Evolutionary conservation across 1,139 yeast species (phyloP), one percentile per base, ranked within the genome.

Genomic region (Nematodospora anomalae): DNA sequence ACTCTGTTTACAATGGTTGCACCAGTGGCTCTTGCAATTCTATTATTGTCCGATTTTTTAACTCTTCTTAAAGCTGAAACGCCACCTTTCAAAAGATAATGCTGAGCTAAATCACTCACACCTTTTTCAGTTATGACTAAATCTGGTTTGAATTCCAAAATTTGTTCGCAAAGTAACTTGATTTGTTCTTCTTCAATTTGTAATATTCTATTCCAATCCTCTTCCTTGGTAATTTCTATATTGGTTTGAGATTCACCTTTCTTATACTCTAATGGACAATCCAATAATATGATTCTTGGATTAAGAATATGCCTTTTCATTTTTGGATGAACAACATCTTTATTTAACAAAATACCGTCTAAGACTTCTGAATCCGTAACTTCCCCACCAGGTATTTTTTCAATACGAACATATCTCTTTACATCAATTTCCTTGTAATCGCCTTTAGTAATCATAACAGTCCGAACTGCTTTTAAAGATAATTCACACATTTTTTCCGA

Each of bases 191-290:
- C 99, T 67, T 94, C 99, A 55, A 94, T 92, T 67, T 92, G 92
- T 54, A 94, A 72, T 46, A 90, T 81, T 64, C 97, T 80, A 61
- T 84, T 84, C 97, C 98, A 94, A 67, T 94, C 98, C 44, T 83
- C 88, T 62, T 92, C 97, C 57, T 88, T 88, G 35, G 96, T 84
- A 62, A 94, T 90, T 69, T 94, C 99, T 52, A 94, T 89, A 64
- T 92, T 92, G 40, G 98, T 92, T 63, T 94, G 98, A 3, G 97
- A 89, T 67, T 94, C 99, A 44, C 98, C 99, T 75, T 94, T 94
- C 68, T 94, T 94, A 68, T 94, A 94, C 65, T 94, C 99, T 53
- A 94, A 73, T 13, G 99, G 97, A 63, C 97, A 90, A 64, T 94
- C 98, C 52, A 94, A 74, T 47, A 94, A 74, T 27, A 94, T 76